Base-by-base conservation (phyloP, 768 basidiomycete genomes). In the Mycena haematopus region DNA sequence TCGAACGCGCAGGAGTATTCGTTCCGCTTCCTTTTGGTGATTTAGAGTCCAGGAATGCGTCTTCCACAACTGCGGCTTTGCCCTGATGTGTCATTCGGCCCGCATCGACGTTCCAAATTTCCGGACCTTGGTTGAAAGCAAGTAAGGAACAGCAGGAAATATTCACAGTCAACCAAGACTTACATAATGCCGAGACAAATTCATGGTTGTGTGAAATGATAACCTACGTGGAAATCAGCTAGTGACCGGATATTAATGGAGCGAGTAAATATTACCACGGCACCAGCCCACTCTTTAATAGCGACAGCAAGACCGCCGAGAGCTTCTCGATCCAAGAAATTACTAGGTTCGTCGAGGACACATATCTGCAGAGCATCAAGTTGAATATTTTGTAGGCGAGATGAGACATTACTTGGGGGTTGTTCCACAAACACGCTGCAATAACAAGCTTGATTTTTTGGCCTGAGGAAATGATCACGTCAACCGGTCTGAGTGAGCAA, bases 401-500 rank as follows among this genome's bases (percentile, higher is more conserved):
- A 5, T 2, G 3, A n/a, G n/a, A 5, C 7, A 15, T 54, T 71
- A 92, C 88, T 82, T 96, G 93, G 17, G 94, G 93, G 72, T 95
- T 95, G 76, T 94, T 95, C 94, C 96, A 98, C 58, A 97, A 82
- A 73, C 96, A 95, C 27, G 96, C 96, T 17, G 91, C 96, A 67
- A 95, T 90, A 56, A 95, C 94, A 47, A 95, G 83, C 80, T 99
- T 97, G 79, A 99, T 97, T 78, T 99, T 98, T 76, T 99, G 96
- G 63, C 91, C 89, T 91, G 57, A 69, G 31, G 56, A 46, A 47
- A 38, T n/a, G n/a, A n/a, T 45, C 36, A 9, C 59, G 55, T 69
- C 68, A 58, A 66, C 47, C 60, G 42, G 44, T 42, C 22, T 47
- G 40, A 10, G 19, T 47, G 46, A 65, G 19, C 63, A n/a, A 58